Percentiles rank a stretch among this genome's conserved stretches.
These are phyloP conservation scores for Pichia sp. DNA, from an alignment of 1,139 yeast species.

Conservation along the genomic window DNA sequence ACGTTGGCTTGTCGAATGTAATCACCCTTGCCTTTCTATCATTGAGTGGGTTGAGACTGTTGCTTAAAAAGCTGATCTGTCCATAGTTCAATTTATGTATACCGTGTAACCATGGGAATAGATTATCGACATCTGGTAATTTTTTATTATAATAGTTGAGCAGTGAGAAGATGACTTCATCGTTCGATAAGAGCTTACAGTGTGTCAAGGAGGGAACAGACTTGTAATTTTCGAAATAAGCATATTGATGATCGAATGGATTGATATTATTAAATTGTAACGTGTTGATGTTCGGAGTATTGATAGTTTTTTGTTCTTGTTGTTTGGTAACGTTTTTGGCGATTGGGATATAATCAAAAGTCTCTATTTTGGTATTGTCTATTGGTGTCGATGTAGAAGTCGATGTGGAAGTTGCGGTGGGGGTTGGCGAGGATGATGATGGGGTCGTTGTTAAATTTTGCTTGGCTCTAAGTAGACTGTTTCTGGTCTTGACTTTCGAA, in stretches of 20 bases:
- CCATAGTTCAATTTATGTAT: slow-evolving; percentile 51
- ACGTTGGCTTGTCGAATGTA: slow-evolving; percentile 15
- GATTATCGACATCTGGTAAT: slow-evolving; percentile 62
- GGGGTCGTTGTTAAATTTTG: slow-evolving; percentile 1
- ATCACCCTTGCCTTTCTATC: slow-evolving; percentile 16
- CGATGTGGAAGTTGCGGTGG: too few relatives aligned
- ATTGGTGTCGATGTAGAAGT: too few relatives aligned
- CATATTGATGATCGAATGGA: slow-evolving; percentile 9
- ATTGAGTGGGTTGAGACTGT: slow-evolving; percentile 8
- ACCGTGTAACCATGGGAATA: slow-evolving; percentile 96
- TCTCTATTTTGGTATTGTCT: neutral
- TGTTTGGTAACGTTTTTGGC: neutral
- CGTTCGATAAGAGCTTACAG: slow-evolving; percentile 25
- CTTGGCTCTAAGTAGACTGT: slow-evolving; percentile 14
- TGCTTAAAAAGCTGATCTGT: slow-evolving; percentile 38
- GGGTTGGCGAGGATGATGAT: neutral
- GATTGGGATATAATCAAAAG: neutral
- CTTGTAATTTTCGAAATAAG: slow-evolving; percentile 21
- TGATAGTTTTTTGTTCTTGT: neutral
- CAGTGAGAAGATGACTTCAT: slow-evolving; percentile 35
- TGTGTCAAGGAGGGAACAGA: slow-evolving; percentile 13
- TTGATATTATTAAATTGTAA: too few relatives aligned
- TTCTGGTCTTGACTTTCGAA: slow-evolving; percentile 26
- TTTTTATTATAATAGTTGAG: slow-evolving; percentile 48
- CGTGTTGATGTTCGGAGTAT: neutral